Evolutionary conservation across 768 basidiomycete species (phyloP), one percentile per base, ranked within the genome.

Genomic region (Cystofilobasidium capitatum): DNA sequence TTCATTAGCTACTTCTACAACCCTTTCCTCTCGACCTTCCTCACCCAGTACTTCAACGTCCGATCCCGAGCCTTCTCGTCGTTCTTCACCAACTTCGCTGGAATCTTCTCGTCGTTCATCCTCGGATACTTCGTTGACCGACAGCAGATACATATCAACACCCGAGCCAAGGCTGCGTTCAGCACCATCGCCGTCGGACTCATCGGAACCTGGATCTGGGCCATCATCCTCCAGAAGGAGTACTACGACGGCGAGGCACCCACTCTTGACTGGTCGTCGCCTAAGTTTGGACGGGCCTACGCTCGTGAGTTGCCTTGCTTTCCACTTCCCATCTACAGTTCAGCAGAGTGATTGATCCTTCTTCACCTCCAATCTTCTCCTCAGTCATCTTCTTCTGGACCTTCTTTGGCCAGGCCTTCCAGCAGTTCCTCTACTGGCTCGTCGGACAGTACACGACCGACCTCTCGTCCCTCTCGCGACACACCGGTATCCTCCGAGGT

Each of bases 21-120:
- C n/a, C n/a, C 61, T 62, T 40, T 44, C 54, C 42, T 57, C 26
- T 39, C 36, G 24, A 65, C 42, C 40, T 65, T 57, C 55, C 64
- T 65, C 36, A 36, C 42, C 22, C 26, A 31, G 20, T 59, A 65
- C 55, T 65, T 65, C 35, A 65, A 40, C 57, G 64, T 65, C 24
- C 64, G 64, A 13, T 40, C 64, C 8, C 55, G 64, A 45, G 55
- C 64, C 22, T 71, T 74, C 55, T 73, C 72, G 12, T 73, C 74
- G 6, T 72, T 74, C 71, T 70, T 74, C 62, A 71, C 74, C 66
- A 69, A 69, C 60, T 74, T 74, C 57, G 72, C 74, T 44, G 73
- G 73, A 20, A 74, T 74, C 67, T 68, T 73, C 67, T 71, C 70
- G 36, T 73, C 72, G 6, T 73, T 71, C 69, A 67, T 71, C 16